A percentile compares a stretch with the other conserved stretches of the same genome.
Conservation (phyloP, 352 stramenopile species). For the Phytophthora cryptogea region DNA sequence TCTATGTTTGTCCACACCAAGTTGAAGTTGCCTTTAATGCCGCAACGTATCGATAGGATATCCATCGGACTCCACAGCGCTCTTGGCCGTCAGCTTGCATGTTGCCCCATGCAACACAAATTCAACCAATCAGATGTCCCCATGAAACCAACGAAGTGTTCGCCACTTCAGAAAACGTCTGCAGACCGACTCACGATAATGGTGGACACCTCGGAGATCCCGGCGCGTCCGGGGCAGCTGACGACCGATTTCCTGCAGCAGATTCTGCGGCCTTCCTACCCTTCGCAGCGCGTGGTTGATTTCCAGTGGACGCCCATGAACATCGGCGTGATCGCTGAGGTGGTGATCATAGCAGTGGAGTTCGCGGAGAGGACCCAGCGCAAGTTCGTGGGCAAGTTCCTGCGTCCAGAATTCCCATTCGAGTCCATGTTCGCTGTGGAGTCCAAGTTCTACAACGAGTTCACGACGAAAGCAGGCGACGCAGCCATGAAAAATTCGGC, state of each 20-base stretch:
- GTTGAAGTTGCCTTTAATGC: neutral
- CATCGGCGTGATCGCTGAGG: constrained; percentile 78
- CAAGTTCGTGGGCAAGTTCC: constrained; percentile 74
- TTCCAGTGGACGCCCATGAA: constrained; percentile 75
- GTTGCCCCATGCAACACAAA: neutral
- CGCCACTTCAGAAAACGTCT: constrained; percentile 19
- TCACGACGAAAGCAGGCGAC: constrained; percentile 29
- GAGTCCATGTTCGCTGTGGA: constrained; percentile 84
- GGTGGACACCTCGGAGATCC: constrained; percentile 25
- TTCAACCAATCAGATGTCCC: constrained; percentile 23
- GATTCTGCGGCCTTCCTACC: constrained; percentile 29
- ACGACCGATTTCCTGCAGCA: constrained; percentile 60
- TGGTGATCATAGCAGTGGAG: constrained; percentile 53
- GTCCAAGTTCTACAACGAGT: constrained; percentile 71
- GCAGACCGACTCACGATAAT: constrained; percentile 7
- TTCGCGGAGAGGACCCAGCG: constrained; percentile 32
- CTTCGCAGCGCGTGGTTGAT: constrained; percentile 33
- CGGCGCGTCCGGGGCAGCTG: constrained; percentile 42
- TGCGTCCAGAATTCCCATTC: constrained; percentile 79
- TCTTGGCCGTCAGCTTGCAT: too few relatives aligned
- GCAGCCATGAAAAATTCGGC: constrained; percentile 26
- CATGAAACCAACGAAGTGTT: neutral
- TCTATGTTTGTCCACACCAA: neutral
- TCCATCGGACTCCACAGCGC: too few relatives aligned
- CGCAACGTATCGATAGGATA: too few relatives aligned